Conservation (phyloP, 208 protist species). For the Leishmania turanica region DNA sequence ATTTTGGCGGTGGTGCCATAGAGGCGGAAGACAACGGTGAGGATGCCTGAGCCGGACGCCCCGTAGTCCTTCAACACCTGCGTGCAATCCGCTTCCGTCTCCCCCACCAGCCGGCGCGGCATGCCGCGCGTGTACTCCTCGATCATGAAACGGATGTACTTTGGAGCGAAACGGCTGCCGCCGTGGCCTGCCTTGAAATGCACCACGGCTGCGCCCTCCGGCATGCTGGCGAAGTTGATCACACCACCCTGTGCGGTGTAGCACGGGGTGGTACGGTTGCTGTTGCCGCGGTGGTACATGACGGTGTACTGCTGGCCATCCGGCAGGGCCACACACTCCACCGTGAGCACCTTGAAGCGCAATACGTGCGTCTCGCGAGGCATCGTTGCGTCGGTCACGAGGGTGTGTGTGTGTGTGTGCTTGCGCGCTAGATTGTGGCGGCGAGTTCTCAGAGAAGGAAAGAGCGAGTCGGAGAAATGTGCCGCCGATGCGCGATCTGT, state of each 20-base stretch:
- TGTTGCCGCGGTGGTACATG: slow-evolving; percentile 74
- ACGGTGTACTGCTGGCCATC: slow-evolving; percentile 83
- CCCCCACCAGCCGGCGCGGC: slow-evolving; percentile 66
- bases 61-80: slow-evolving; percentile 41
- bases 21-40: slow-evolving; percentile 52
- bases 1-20: slow-evolving; percentile 70
- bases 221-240: slow-evolving; percentile 83
- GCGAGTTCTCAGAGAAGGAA: background rate
- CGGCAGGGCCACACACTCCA: slow-evolving; percentile 66
- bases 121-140: slow-evolving; percentile 80
- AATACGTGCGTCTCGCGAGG: slow-evolving; percentile 71
- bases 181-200: slow-evolving; percentile 75
- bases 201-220: slow-evolving; percentile 75
- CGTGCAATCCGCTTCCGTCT: slow-evolving; percentile 75
- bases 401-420: background rate
- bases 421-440: background rate
- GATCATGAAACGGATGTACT: slow-evolving; percentile 82
- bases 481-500: background rate
- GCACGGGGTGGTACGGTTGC: slow-evolving; percentile 73
- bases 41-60: slow-evolving; percentile 38
- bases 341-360: slow-evolving; percentile 73
- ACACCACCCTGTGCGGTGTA: slow-evolving; percentile 61
- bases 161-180: slow-evolving; percentile 60
- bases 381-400: slow-evolving; percentile 22
- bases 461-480: background rate